A percentile compares a stretch with the other conserved stretches of the same genome.
phyloP scores from a whole-genome alignment of 257 asterid genomes.

The Penstemon eatonii region DNA sequence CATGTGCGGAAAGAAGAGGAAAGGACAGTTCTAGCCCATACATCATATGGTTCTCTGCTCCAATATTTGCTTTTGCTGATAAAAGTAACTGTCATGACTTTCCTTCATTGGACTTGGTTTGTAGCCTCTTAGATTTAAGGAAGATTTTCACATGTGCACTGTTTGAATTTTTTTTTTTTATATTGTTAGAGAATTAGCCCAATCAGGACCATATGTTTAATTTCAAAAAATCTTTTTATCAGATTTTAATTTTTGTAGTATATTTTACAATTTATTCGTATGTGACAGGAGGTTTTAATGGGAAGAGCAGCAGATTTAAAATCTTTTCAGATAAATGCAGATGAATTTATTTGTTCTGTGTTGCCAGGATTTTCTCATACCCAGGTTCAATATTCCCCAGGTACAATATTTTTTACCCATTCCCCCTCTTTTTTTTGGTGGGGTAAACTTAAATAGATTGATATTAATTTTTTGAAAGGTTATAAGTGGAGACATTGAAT shows the following conservation, averaged over 20 bases:
- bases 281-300: conserved; percentile 75
- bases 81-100: conserved; percentile 21
- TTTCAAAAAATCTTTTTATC: no score
- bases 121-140: not conserved
- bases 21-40: conserved; percentile 28
- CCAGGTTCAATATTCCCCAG: conserved; percentile 87
- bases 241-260: no score
- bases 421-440: no score
- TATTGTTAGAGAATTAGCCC: no score
- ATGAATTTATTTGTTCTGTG: conserved; percentile 70
- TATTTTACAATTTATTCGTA: no score
- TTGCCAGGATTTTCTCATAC: conserved; percentile 79
- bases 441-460: not conserved
- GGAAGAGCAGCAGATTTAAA: conserved; percentile 61
- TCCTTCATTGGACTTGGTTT: no score
- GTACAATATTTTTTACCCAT: conserved; percentile 26
- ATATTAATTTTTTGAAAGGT: not conserved
- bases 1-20: conserved; percentile 50
- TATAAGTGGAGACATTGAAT: no score
- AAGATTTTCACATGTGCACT: not conserved
- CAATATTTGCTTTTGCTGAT: conserved; percentile 18
- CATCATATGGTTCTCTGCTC: conserved; percentile 5
- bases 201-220: no score
- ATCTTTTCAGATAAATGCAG: conserved; percentile 74
- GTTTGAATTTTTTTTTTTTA: no score